phyloP scores from a whole-genome alignment of 140 eudicot species.

The Cichorium intybus region DNA sequence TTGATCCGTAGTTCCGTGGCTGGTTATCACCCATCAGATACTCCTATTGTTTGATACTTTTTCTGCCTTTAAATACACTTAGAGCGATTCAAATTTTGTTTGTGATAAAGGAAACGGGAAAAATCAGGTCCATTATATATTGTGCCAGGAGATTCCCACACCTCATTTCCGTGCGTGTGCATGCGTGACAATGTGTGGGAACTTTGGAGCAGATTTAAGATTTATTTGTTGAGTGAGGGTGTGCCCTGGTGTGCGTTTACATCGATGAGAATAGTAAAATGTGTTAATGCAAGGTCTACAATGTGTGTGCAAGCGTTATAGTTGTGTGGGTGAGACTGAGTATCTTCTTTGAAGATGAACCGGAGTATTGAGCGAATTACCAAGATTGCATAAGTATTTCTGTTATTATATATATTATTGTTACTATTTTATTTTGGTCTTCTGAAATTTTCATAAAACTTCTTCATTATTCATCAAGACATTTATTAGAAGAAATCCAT shows the following conservation, averaged over 20 bases:
- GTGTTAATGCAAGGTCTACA: neutral
- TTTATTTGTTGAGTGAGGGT: neutral
- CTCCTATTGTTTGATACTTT: no score
- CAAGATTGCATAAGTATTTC: no score
- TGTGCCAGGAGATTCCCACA: neutral
- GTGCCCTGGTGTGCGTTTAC: no score
- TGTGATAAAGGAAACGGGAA: neutral
- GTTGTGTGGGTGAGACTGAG: neutral
- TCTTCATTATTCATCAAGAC: neutral
- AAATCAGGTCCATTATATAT: neutral
- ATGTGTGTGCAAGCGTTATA: neutral
- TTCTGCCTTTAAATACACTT: neutral
- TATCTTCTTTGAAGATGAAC: neutral
- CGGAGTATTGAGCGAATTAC: neutral
- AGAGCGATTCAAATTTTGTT: neutral
- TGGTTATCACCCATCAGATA: constrained; percentile 8
- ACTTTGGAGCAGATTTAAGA: no score
- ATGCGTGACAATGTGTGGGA: neutral
- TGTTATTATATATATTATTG: no score
- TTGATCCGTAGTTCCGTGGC: neutral
- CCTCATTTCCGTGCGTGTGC: neutral
- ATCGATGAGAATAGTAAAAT: no score
- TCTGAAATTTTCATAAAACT: neutral
- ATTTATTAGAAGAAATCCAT: neutral
- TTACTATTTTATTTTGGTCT: neutral